Percentiles rank a stretch among this genome's conserved stretches.
These are phyloP conservation scores for Fonsecaea pedrosoi DNA, from an alignment of 2,329 filamentous ascomycete species.

Conservation along the genomic window DNA sequence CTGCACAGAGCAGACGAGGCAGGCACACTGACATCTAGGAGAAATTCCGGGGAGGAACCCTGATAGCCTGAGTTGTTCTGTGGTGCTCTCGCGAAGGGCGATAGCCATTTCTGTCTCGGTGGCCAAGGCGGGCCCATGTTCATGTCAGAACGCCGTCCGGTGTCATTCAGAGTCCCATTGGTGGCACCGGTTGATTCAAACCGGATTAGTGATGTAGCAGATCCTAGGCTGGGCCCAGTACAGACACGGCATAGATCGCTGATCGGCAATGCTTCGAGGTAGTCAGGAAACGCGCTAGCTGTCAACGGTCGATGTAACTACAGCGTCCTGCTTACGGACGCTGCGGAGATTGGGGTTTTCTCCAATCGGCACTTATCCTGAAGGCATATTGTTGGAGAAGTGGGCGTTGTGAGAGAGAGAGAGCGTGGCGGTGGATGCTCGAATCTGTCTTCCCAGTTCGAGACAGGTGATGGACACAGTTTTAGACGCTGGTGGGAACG, in stretches of 20 bases:
- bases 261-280: slow-evolving; percentile 9
- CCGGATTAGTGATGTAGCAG: neutral
- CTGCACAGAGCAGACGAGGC: neutral
- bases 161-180: neutral
- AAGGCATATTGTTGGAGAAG: slow-evolving; percentile 7
- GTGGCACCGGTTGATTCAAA: slow-evolving; percentile 3
- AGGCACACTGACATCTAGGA: slow-evolving; percentile 2
- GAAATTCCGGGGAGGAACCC: slow-evolving; percentile 7
- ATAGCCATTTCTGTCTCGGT: slow-evolving; percentile 11
- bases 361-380: slow-evolving; percentile 18
- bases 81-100: neutral
- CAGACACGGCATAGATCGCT: neutral
- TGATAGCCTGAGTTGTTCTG: neutral
- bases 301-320: slow-evolving; percentile 1
- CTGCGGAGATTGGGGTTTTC: slow-evolving; percentile 22
- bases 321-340: neutral
- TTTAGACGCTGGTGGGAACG: neutral
- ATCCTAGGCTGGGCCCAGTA: slow-evolving; percentile 9
- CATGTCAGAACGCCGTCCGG: neutral
- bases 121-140: neutral
- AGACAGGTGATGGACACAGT: neutral
- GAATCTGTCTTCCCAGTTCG: neutral
- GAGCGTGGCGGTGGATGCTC: neutral
- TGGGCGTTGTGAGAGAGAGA: neutral
- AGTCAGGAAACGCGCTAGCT: neutral